A percentile compares a stretch with the other conserved stretches of the same genome.
Evolutionary conservation across 805 yeast species (phyloP).

Genomic region (Saccharomycopsis babjevae): DNA sequence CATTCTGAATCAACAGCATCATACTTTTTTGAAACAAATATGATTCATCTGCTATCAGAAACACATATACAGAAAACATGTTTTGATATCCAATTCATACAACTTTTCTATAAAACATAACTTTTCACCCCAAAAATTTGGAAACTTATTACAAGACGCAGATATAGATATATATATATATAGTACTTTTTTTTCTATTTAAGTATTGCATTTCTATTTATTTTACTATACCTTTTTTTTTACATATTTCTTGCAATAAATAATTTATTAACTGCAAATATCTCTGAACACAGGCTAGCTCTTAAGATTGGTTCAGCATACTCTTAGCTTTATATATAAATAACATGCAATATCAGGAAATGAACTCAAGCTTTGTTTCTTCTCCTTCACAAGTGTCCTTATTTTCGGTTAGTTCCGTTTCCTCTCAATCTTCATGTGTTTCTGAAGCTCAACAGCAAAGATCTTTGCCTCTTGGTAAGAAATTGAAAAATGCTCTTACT

Average conservation of each 20-base stretch:
- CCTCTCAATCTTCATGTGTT: slow-evolving; percentile 7
- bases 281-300: background rate
- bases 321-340: background rate
- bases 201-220: too few relatives aligned
- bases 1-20: background rate
- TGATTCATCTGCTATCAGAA: background rate
- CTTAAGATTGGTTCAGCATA: too few relatives aligned
- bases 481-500: slow-evolving; percentile 14
- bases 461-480: slow-evolving; percentile 3
- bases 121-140: too few relatives aligned
- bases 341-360: slow-evolving; percentile 9
- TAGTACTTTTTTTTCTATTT: too few relatives aligned
- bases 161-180: too few relatives aligned
- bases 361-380: slow-evolving; percentile 1
- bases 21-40: background rate
- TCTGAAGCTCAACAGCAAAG: background rate
- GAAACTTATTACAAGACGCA: too few relatives aligned
- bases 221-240: too few relatives aligned
- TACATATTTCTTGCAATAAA: too few relatives aligned
- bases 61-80: background rate
- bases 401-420: slow-evolving; percentile 12
- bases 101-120: too few relatives aligned
- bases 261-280: too few relatives aligned
- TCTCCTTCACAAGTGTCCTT: slow-evolving; percentile 17
- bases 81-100: too few relatives aligned